Percentiles rank a stretch among this genome's conserved stretches.
Conservation (phyloP, 108 stramenopile species). For the Fistulifera solaris region DNA sequence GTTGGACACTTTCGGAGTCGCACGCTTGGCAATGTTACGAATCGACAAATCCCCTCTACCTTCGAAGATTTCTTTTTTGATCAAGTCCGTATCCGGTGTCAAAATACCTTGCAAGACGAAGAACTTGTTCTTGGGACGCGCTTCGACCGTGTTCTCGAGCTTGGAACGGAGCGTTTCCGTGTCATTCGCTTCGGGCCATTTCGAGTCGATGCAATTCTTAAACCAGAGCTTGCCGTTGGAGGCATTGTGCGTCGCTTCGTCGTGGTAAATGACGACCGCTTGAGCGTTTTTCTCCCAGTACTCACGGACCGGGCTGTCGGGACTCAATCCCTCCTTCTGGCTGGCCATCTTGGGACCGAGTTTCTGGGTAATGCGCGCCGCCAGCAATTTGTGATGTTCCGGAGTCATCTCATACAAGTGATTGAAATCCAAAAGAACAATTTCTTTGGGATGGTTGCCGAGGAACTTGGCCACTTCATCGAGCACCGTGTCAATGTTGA, state of each 20-base stretch:
- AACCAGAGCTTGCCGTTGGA: slow-evolving; percentile 18
- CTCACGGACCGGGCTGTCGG: slow-evolving; percentile 10
- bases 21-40: slow-evolving; percentile 5
- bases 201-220: slow-evolving; percentile 5
- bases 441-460: slow-evolving; percentile 16
- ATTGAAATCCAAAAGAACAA: slow-evolving; percentile 26
- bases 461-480: slow-evolving; percentile 14
- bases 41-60: slow-evolving; percentile 14
- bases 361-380: not conserved
- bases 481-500: slow-evolving; percentile 13
- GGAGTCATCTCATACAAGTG: slow-evolving; percentile 15
- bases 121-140: slow-evolving; percentile 10
- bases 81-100: slow-evolving; percentile 24
- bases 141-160: slow-evolving; percentile 12
- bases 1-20: slow-evolving; percentile 12
- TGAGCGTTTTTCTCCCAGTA: slow-evolving; percentile 20
- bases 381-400: slow-evolving; percentile 15
- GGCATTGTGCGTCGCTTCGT: not conserved
- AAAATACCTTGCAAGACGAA: slow-evolving; percentile 27
- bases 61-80: slow-evolving; percentile 19
- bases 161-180: slow-evolving; percentile 10
- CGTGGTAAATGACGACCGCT: slow-evolving; percentile 19
- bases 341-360: slow-evolving; percentile 21
- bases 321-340: not conserved
- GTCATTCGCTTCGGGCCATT: slow-evolving; percentile 21